A percentile compares a stretch with the other conserved stretches of the same genome.
Conservation (phyloP, 257 asterid genomes). For the Nicotiana undulata region DNA sequence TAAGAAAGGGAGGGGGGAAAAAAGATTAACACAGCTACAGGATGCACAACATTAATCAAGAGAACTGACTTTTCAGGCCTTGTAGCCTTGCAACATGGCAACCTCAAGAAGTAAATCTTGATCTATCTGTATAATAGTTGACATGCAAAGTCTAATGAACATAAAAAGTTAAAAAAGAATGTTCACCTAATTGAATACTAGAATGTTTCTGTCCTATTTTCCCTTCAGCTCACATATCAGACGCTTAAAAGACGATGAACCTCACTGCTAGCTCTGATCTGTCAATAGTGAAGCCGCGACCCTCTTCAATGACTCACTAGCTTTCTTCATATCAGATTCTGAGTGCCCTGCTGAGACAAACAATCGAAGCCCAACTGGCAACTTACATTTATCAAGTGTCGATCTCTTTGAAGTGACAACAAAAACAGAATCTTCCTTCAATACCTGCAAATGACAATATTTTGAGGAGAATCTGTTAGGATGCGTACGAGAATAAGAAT, state of each 20-base stretch:
- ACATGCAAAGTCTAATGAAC: background rate
- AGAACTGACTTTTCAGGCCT: background rate
- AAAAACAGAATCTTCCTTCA: constrained; percentile 63
- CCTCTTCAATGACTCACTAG: constrained; percentile 57
- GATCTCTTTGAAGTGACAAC: constrained; percentile 70
- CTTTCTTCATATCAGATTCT: constrained; percentile 57
- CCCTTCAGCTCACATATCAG: background rate
- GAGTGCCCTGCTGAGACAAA: constrained; percentile 76
- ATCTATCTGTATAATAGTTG: background rate
- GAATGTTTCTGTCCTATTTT: background rate
- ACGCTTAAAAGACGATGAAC: background rate
- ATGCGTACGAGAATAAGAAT: background rate
- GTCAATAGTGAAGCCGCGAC: constrained; percentile 31
- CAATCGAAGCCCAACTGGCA: constrained; percentile 70
- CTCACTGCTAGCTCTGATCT: constrained; percentile 20
- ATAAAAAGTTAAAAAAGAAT: background rate
- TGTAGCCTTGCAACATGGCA: background rate
- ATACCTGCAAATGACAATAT: constrained; percentile 36
- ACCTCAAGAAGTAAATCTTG: background rate
- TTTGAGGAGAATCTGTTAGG: background rate
- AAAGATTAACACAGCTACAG: background rate
- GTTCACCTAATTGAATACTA: background rate
- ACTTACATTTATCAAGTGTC: constrained; percentile 67
- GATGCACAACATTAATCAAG: constrained; percentile 1
- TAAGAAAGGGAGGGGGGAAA: background rate